These are phyloP conservation scores for Neurospora cerealis DNA, from an alignment of 495 filamentous ascomycete species.

Conservation along the genomic window DNA sequence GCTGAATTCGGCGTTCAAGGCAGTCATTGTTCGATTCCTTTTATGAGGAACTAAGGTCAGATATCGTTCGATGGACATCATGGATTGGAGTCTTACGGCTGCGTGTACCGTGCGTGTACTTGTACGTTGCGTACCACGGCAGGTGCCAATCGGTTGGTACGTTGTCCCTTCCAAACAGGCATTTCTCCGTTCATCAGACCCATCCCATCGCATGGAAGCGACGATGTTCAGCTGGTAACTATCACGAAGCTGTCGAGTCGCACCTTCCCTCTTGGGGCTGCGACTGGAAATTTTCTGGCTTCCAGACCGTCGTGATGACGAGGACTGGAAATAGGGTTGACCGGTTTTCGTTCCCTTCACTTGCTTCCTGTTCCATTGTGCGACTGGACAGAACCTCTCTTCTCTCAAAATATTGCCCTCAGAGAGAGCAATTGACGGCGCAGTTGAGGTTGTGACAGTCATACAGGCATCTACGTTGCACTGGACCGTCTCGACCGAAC, in stretches of 20 bases:
- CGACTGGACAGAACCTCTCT: neutral
- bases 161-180: neutral
- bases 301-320: neutral
- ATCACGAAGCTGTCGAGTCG: neutral
- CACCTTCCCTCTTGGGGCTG: neutral
- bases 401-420: neutral
- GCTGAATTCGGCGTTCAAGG: neutral
- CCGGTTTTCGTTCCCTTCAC: neutral
- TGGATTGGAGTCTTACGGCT: neutral
- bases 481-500: neutral
- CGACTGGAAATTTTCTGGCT: neutral
- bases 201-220: neutral
- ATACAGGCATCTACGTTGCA: neutral
- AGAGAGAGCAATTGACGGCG: neutral
- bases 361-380: neutral
- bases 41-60: neutral
- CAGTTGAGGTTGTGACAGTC: neutral
- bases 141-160: neutral
- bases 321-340: neutral
- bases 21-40: neutral
- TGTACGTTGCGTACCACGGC: neutral
- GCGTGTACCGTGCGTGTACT: neutral
- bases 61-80: neutral
- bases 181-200: neutral
- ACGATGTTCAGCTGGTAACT: neutral